Base-by-base conservation (phyloP, 345 rosid genomes). In the Gossypium turneri region DNA sequence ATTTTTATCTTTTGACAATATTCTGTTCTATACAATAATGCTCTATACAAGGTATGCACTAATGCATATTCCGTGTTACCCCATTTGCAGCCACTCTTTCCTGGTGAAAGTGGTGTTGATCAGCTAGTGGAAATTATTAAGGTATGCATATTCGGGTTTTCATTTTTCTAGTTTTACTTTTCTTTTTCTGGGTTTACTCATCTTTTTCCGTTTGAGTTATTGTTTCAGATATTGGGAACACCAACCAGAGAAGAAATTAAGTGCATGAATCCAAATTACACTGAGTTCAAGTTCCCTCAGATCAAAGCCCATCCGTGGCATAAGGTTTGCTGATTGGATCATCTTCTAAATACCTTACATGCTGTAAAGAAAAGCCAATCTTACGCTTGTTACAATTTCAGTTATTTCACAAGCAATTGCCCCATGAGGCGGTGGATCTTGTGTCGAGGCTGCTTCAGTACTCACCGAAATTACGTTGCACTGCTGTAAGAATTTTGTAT, bases 251-350 rank as follows among this genome's bases (percentile, higher is more conserved):
- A 95, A 85, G 99, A 95, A 85, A 95, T 95, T 66, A 88, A 88
- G 82, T 95, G 99, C 86, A 95, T 95, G 99, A 95, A 95, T 86
- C 97, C 99, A 29, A 87, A 95, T 79, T 95, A 95, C 85, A 89
- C 91, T 0, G 99, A 95, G 78, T 95, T 93, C 81, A 95, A 93
- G 85, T 95, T 95, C 79, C 99, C 98, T 73, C 99, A 91, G 86
- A 93, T 95, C 57, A 95, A 93, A 87, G 97, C 99, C 80, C 99
- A 93, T 84, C 98, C 99, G 43, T 95, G 99, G 99, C 94, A 93
- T 83, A 95, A 95, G 98, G 99, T 92, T 70, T 76, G 73, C 67
- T 20, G n/a, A 59, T 59, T 56, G 55, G 2, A 9, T 58, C 20
- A 34, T 77, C 27, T 73, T 70, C 29, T 19, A 12, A 17, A 69